Conservation (phyloP, 202 grass and related monocot genomes). For the Digitaria exilis region DNA sequence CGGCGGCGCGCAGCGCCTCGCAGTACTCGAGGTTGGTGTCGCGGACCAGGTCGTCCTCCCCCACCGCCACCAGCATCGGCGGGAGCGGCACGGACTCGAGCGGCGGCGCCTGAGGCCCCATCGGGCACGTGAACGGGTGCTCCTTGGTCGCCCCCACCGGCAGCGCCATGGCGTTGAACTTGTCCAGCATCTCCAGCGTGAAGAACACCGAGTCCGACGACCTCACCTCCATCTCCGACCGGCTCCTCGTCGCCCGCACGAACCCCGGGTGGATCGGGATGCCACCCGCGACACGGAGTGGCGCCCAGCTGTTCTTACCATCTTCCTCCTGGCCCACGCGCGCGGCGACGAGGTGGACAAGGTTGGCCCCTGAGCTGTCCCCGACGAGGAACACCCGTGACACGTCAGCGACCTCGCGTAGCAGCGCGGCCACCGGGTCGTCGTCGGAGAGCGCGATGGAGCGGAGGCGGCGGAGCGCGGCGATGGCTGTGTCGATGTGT, state of each 20-base stretch:
- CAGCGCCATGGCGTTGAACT: conserved; percentile 62
- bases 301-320: conserved; percentile 27
- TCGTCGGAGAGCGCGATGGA: conserved; percentile 39
- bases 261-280: conserved; percentile 83
- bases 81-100: conserved; percentile 61
- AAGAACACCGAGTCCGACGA: conserved; percentile 84
- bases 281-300: conserved; percentile 64
- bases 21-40: conserved; percentile 86
- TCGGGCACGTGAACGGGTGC: conserved; percentile 78
- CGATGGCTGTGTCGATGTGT: conserved; percentile 46
- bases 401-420: conserved; percentile 49
- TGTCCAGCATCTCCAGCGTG: conserved; percentile 90
- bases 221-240: conserved; percentile 66
- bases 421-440: conserved; percentile 36
- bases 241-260: conserved; percentile 65
- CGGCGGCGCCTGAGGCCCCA: conserved; percentile 57
- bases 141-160: conserved; percentile 72
- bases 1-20: conserved; percentile 58
- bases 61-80: conserved; percentile 71
- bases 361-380: conserved; percentile 87
- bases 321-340: conserved; percentile 45
- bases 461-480: conserved; percentile 60
- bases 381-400: conserved; percentile 83
- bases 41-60: conserved; percentile 61
- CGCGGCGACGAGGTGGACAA: conserved; percentile 61